Evolutionary conservation across 2,329 filamentous ascomycete species (phyloP), one percentile per base, ranked within the genome.

Genomic region (Endocalyx cinctus): DNA sequence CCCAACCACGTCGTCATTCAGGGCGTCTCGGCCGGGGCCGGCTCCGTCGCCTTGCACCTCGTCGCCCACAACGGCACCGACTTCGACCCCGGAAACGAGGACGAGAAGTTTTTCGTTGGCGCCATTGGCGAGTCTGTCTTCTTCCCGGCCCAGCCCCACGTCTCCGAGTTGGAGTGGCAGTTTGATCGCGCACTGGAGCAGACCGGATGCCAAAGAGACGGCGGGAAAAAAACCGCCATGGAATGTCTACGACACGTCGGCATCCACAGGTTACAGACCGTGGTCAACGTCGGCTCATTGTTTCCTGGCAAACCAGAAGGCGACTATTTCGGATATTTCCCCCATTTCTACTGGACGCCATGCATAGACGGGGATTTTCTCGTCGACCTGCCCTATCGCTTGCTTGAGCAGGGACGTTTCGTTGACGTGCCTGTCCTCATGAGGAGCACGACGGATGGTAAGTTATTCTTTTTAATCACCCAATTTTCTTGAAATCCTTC

Each of bases 11-110:
- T 82, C 18, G 71, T 79, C 0, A 69, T 82, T 29, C 72, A 78
- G 40, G 77, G 78, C 3, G 67, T 69, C n/a, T 79, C 74, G 3
- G 74, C 78, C 2, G 78, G 79, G 5, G 77, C 64, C 4, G 76
- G 72, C 3, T 76, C 74, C 10, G 74, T 80, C 1, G 64, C 67
- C 4, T 59, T 67, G 40, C 74, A 76, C 39, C 52, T 77, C 3
- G 55, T 63, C 1, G 67, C 69, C 1, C 64, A 69, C 38, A 62
- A 60, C 16, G 68, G 65, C 10, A 22, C 29, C 12, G 25, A 25
- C 13, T 25, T 25, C 17, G 14, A 12, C 37, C 14, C 16, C 33
- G 34, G 16, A 41, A 67, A 59, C 8, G 10, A 19, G 13, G 52
- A 70, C 38, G 63, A 69, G 22, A 41, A 44, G 14, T 60, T 74